Conservation (phyloP, 2,329 filamentous ascomycete species). For the Parastagonospora nodorum region DNA sequence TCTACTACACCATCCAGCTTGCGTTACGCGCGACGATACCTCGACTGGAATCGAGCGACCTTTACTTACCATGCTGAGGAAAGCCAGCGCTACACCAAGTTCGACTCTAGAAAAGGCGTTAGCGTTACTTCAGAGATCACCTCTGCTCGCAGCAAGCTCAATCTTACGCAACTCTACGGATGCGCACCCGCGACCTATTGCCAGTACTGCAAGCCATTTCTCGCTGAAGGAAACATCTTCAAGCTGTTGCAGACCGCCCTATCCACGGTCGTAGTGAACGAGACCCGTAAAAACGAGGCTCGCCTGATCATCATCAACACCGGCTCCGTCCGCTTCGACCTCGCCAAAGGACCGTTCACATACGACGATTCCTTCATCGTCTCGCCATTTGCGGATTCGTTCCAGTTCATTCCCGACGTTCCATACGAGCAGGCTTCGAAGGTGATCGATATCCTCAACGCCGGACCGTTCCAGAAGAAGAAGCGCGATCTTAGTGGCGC, state of each 20-base stretch:
- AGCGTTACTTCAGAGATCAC: conserved; percentile 58
- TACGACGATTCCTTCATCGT: conserved; percentile 60
- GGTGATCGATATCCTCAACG: conserved; percentile 53
- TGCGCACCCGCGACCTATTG: conserved; percentile 67
- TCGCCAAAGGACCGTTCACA: conserved; percentile 67
- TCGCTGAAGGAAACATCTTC: conserved; percentile 60
- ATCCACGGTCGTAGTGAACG: conserved; percentile 58
- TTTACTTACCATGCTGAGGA: conserved; percentile 67
- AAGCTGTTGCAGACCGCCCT: conserved; percentile 58
- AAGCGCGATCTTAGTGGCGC: conserved; percentile 38
- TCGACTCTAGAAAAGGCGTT: conserved; percentile 57
- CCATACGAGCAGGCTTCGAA: conserved; percentile 54
- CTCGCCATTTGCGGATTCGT: conserved; percentile 60
- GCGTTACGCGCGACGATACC: conserved; percentile 64
- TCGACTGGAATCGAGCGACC: conserved; percentile 71
- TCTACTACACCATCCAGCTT: conserved; percentile 40
- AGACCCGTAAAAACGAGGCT: conserved; percentile 55
- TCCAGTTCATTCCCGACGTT: conserved; percentile 60
- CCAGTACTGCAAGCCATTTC: conserved; percentile 60
- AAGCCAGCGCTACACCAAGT: conserved; percentile 50
- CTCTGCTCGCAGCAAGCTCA: conserved; percentile 56
- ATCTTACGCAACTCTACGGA: conserved; percentile 62
- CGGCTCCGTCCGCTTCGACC: conserved; percentile 65
- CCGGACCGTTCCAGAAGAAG: conserved; percentile 43
- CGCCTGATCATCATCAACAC: conserved; percentile 66